Evolutionary conservation across 1,284 basidiomycete species (phyloP).

Genomic region (Inonotus obliquus): DNA sequence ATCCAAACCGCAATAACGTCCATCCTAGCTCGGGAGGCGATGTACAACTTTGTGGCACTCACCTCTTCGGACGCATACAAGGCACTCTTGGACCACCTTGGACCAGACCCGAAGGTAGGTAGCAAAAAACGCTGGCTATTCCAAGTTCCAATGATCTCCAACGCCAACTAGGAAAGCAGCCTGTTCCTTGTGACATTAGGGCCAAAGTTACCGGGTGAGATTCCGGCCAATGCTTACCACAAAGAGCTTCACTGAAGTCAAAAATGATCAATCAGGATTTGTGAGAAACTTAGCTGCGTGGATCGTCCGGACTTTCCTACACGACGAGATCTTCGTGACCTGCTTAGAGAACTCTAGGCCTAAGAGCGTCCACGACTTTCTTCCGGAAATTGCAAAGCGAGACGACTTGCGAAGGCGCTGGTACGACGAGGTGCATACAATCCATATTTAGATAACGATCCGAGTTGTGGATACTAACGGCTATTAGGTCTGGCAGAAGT

Average conservation of each 20-base stretch:
- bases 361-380: slow-evolving; percentile 57
- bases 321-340: slow-evolving; percentile 51
- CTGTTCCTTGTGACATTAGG: slow-evolving; percentile 57
- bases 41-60: slow-evolving; percentile 65
- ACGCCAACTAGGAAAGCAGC: slow-evolving; percentile 41
- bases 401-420: slow-evolving; percentile 50
- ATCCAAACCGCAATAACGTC: not conserved
- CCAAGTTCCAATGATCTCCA: not conserved
- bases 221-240: not conserved
- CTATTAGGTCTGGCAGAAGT: slow-evolving; percentile 65
- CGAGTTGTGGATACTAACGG: not conserved
- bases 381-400: slow-evolving; percentile 42
- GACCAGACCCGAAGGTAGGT: slow-evolving; percentile 57
- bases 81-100: slow-evolving; percentile 61
- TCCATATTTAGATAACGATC: not conserved
- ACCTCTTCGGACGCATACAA: slow-evolving; percentile 76
- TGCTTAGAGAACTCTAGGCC: slow-evolving; percentile 40
- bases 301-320: slow-evolving; percentile 43
- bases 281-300: slow-evolving; percentile 29
- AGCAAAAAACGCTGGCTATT: not conserved
- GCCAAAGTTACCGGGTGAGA: slow-evolving; percentile 53
- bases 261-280: not conserved
- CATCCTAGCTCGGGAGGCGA: slow-evolving; percentile 40
- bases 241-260: no score
- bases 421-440: slow-evolving; percentile 44